Evolutionary conservation across 139 green algal genomes (phyloP).

Genomic region (Chlorella sp.): DNA sequence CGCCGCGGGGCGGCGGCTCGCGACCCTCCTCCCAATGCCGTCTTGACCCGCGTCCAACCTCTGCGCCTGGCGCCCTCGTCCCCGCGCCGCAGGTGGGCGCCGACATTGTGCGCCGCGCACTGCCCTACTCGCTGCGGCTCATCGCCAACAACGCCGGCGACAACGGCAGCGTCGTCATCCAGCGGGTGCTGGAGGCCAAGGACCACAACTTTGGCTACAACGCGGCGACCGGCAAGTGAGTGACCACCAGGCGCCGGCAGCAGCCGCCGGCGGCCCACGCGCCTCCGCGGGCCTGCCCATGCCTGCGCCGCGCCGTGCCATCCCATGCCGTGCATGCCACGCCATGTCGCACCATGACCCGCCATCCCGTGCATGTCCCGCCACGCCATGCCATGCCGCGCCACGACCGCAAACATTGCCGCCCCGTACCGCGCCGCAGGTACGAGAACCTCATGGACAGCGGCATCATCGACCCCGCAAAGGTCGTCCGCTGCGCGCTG

Average conservation of each 20-base stretch:
- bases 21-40: too few relatives aligned
- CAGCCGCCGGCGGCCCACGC: too few relatives aligned
- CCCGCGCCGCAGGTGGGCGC: constrained; percentile 74
- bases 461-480: constrained; percentile 99
- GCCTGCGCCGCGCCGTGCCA: too few relatives aligned
- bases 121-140: constrained; percentile 92
- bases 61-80: neutral
- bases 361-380: too few relatives aligned
- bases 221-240: constrained; percentile 85
- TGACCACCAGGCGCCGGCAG: too few relatives aligned
- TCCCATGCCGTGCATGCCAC: too few relatives aligned
- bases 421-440: constrained; percentile 91
- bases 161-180: constrained; percentile 96
- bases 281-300: too few relatives aligned
- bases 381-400: too few relatives aligned
- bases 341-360: too few relatives aligned
- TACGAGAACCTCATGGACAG: constrained; percentile 95
- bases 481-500: constrained; percentile 94
- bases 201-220: constrained; percentile 99
- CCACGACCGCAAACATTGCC: constrained; percentile 97
- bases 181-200: constrained; percentile 92
- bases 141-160: constrained; percentile 97
- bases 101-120: constrained; percentile 95
- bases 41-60: too few relatives aligned
- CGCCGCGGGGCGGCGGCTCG: too few relatives aligned